phyloP scores from a whole-genome alignment of 2,329 filamentous ascomycete species.

The Monosporascus sp. region DNA sequence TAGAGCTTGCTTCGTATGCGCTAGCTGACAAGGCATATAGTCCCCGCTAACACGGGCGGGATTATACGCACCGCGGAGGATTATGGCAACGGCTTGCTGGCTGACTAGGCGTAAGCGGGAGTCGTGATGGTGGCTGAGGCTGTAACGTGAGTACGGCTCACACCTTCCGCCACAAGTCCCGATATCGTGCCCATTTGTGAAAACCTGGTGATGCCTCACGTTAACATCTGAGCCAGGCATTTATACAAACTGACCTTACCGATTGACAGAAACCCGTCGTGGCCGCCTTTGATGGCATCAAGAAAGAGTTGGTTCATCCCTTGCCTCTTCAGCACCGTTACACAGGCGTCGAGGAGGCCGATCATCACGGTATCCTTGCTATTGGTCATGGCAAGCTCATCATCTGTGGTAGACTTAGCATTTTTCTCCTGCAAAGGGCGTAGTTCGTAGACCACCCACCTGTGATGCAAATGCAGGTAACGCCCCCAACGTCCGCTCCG shows the following conservation, averaged over 20 bases:
- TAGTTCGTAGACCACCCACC: slow-evolving; percentile 34
- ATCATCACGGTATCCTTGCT: slow-evolving; percentile 46
- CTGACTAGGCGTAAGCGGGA: background rate
- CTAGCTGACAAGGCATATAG: background rate
- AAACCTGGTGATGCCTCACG: slow-evolving; percentile 38
- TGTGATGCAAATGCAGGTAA: slow-evolving; percentile 55
- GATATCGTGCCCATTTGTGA: slow-evolving; percentile 53
- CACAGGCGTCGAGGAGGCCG: slow-evolving; percentile 49
- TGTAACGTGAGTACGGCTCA: slow-evolving; percentile 10
- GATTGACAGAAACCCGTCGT: slow-evolving; percentile 45
- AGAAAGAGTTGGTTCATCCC: slow-evolving; percentile 52
- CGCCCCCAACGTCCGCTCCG: slow-evolving; percentile 48
- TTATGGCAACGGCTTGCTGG: background rate
- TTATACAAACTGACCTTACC: slow-evolving; percentile 36
- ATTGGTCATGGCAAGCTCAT: slow-evolving; percentile 36
- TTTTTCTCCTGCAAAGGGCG: background rate
- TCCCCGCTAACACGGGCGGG: background rate
- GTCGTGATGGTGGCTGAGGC: background rate
- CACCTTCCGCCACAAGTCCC: slow-evolving; percentile 46
- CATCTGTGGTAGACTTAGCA: slow-evolving; percentile 32
- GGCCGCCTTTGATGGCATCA: slow-evolving; percentile 47
- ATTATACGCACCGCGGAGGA: background rate
- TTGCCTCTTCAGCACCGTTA: slow-evolving; percentile 39
- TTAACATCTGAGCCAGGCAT: slow-evolving; percentile 10
- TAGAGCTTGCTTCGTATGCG: background rate